Percentiles rank a stretch among this genome's conserved stretches.
Conservation (phyloP, 345 rosid species). For the Tarenaya hassleriana region DNA sequence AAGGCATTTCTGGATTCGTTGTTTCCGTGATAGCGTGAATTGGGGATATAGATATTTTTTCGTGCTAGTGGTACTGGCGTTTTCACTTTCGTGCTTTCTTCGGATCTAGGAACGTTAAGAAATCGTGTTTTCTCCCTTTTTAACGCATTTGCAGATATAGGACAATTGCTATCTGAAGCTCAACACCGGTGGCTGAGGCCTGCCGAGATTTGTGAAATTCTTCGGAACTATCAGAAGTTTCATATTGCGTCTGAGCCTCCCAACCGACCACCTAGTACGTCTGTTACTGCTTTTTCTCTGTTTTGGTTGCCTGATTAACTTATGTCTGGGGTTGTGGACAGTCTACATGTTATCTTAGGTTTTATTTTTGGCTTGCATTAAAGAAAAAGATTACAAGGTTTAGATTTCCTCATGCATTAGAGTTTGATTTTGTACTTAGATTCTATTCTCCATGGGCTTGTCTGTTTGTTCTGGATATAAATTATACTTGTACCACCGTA, state of each 20-base stretch:
- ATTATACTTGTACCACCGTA: neutral
- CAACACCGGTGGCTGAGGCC: constrained; percentile 93
- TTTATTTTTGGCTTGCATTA: neutral
- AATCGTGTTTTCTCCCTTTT: neutral
- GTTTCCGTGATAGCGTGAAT: neutral
- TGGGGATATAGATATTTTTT: no score
- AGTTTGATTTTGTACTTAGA: neutral
- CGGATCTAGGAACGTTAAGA: constrained; percentile 7
- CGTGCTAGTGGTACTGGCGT: no score
- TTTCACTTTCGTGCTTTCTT: no score
- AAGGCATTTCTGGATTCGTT: neutral
- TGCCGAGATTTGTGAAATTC: constrained; percentile 92
- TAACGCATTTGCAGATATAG: constrained; percentile 32
- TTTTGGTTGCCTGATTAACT: neutral
- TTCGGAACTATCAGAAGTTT: constrained; percentile 68
- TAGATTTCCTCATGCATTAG: neutral
- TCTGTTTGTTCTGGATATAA: neutral
- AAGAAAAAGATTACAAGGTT: neutral
- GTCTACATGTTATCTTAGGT: no score
- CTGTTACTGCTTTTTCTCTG: constrained; percentile 13
- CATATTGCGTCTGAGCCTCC: constrained; percentile 76
- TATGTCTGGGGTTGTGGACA: no score
- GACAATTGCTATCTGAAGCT: constrained; percentile 52
- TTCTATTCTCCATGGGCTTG: neutral
- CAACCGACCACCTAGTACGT: constrained; percentile 66